Percentiles rank a stretch among this genome's conserved stretches.
Evolutionary conservation across 148 eudicot species (phyloP).

Genomic region (Heliamphora exappendiculata): DNA sequence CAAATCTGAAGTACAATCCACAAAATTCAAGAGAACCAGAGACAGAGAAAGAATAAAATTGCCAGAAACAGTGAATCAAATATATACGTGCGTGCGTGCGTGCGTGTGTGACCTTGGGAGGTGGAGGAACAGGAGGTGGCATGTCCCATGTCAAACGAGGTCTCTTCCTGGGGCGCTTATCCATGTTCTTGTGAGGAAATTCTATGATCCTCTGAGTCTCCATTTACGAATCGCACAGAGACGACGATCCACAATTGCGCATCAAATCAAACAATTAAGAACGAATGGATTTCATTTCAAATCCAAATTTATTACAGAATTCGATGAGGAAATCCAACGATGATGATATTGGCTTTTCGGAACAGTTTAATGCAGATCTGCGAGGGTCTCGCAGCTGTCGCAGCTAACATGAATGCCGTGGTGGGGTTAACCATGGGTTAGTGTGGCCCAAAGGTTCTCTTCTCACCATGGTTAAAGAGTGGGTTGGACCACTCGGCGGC

Average conservation of each 20-base stretch:
- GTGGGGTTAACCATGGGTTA: constrained; percentile 4
- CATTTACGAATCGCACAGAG: constrained; percentile 18
- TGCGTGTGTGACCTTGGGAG: constrained; percentile 29
- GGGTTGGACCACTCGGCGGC: not conserved
- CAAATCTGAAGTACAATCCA: not conserved
- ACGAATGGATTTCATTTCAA: not conserved
- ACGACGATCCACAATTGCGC: not conserved
- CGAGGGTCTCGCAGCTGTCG: not conserved
- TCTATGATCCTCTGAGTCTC: constrained; percentile 55
- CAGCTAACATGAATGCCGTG: not conserved
- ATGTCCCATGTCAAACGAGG: constrained; percentile 61
- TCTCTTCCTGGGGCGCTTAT: constrained; percentile 54
- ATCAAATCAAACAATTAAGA: not conserved
- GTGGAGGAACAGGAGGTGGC: constrained; percentile 32
- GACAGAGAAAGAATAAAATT: not conserved
- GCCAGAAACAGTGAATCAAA: not conserved
- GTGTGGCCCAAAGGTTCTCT: not conserved
- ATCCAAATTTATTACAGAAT: not conserved
- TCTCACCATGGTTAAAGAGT: constrained; percentile 8
- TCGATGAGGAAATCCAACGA: not conserved
- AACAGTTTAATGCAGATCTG: constrained; percentile 1
- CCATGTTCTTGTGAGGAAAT: constrained; percentile 44
- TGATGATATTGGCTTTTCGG: not conserved
- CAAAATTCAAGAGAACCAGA: not conserved
- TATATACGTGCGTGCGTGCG: not conserved